Conservation (phyloP, 768 basidiomycete genomes). For the Infundibulicybe gibba region DNA sequence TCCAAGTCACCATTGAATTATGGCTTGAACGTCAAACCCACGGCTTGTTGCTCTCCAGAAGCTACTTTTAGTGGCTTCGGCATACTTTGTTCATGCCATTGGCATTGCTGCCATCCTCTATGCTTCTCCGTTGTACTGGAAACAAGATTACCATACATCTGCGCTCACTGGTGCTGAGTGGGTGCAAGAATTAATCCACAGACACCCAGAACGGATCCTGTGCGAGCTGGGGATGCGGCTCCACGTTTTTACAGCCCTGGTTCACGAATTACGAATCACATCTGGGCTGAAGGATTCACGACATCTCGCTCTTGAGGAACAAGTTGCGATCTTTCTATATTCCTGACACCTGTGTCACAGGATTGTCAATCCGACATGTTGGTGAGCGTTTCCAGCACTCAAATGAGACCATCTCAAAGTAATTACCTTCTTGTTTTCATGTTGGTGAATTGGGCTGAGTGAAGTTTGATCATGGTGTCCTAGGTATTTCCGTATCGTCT, state of each 20-base stretch:
- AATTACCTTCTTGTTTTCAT: too few relatives aligned
- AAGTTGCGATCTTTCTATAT: conserved; percentile 23
- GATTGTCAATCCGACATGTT: conserved; percentile 12
- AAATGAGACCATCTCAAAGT: conserved; percentile 25
- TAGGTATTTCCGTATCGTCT: conserved; percentile 11
- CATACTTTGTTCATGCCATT: background rate
- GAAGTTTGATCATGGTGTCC: too few relatives aligned
- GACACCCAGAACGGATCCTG: conserved; percentile 19
- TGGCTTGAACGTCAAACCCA: too few relatives aligned
- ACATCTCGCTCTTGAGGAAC: conserved; percentile 6
- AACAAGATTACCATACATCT: conserved; percentile 16
- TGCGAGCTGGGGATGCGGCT: background rate
- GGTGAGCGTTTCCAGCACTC: conserved; percentile 23
- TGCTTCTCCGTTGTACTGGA: conserved; percentile 2
- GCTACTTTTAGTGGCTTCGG: too few relatives aligned
- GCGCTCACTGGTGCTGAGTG: conserved; percentile 15
- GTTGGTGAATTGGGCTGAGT: too few relatives aligned
- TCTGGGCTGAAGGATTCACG: background rate
- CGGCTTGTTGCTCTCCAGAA: too few relatives aligned
- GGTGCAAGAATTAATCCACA: conserved; percentile 14
- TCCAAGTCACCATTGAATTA: too few relatives aligned
- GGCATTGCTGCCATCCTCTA: background rate
- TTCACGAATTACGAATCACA: background rate
- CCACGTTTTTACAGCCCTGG: background rate
- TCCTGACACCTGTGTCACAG: conserved; percentile 16